Evolutionary conservation across 352 stramenopile genomes (phyloP).

Genomic region (Phytophthora colocasiae): DNA sequence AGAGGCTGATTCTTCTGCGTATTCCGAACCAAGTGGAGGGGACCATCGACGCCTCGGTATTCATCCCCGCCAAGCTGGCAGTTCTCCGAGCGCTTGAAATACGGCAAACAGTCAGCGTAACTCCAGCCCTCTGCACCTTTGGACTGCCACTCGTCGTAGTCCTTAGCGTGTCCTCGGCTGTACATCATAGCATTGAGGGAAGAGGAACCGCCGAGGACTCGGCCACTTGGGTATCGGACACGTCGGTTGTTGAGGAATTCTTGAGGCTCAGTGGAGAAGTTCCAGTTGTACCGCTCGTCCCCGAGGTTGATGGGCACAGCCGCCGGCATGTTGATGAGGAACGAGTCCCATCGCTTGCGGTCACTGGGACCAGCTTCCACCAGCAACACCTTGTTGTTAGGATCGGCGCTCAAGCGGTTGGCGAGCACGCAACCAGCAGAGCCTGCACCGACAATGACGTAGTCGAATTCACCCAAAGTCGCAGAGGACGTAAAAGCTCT

Average conservation of each 20-base stretch:
- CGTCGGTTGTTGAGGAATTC: conserved; percentile 79
- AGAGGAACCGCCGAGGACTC: conserved; percentile 86
- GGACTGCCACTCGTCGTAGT: conserved; percentile 86
- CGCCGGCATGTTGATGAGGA: conserved; percentile 89
- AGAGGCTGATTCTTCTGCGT: conserved; percentile 74
- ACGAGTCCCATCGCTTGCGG: conserved; percentile 82
- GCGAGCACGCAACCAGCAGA: conserved; percentile 91
- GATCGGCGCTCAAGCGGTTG: conserved; percentile 85
- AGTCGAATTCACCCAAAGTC: conserved; percentile 73
- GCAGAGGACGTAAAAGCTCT: conserved; percentile 39
- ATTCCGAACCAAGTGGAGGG: conserved; percentile 70
- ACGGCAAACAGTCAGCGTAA: conserved; percentile 85
- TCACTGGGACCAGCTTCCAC: conserved; percentile 90
- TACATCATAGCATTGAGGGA: conserved; percentile 92
- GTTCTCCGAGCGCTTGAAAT: conserved; percentile 84
- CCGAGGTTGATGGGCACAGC: conserved; percentile 84
- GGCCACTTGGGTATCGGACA: conserved; percentile 78
- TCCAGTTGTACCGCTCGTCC: conserved; percentile 89
- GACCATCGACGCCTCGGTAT: conserved; percentile 78
- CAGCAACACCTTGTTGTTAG: conserved; percentile 86
- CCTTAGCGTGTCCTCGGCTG: conserved; percentile 81
- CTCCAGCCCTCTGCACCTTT: conserved; percentile 78
- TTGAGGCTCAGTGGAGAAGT: conserved; percentile 83
- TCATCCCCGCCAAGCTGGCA: conserved; percentile 72
- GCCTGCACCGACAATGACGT: conserved; percentile 92